A percentile compares a stretch with the other conserved stretches of the same genome.
Evolutionary conservation across 1,284 basidiomycete genomes (phyloP).

Genomic region (Pyrrhoderma lamaoense): DNA sequence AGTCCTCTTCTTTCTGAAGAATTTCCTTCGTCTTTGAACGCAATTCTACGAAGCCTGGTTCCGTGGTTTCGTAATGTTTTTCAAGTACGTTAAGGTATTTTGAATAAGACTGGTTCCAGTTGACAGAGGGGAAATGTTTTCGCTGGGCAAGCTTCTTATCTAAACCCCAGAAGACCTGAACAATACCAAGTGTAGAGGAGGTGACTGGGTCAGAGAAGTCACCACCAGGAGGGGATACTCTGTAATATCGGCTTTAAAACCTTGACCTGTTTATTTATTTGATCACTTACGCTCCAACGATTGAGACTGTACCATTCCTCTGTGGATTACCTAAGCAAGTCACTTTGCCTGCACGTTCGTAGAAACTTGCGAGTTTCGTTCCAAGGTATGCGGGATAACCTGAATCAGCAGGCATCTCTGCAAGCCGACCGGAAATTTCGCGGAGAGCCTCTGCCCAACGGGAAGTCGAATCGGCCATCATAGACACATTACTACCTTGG

Average conservation of each 20-base stretch:
- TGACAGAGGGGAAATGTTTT: slow-evolving; percentile 98
- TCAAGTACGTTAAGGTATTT: slow-evolving; percentile 97
- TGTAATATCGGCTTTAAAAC: slow-evolving; percentile 25
- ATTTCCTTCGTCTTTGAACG: slow-evolving; percentile 94
- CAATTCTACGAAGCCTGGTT: slow-evolving; percentile 90
- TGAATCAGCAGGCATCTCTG: slow-evolving; percentile 99
- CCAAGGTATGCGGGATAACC: slow-evolving; percentile 97
- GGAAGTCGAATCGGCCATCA: slow-evolving; percentile 99
- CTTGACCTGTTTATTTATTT: neutral
- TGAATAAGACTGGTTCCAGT: slow-evolving; percentile 98
- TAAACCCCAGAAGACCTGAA: slow-evolving; percentile 97
- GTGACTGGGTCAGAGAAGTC: slow-evolving; percentile 99
- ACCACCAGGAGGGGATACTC: slow-evolving; percentile 96
- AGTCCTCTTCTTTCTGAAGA: slow-evolving; percentile 96
- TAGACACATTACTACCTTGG: slow-evolving; percentile 95
- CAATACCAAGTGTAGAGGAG: slow-evolving; percentile 94
- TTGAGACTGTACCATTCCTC: slow-evolving; percentile 90
- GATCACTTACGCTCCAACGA: slow-evolving; percentile 89
- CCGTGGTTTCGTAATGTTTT: slow-evolving; percentile 84
- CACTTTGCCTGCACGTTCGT: slow-evolving; percentile 98
- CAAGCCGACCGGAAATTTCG: slow-evolving; percentile 98
- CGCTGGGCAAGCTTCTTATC: slow-evolving; percentile 96
- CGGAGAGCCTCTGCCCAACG: slow-evolving; percentile 99
- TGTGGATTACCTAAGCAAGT: slow-evolving; percentile 86
- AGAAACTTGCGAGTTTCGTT: slow-evolving; percentile 96